These are phyloP conservation scores for Phytopythium aichiense DNA, from an alignment of 352 stramenopile genomes.

Conservation along the genomic window DNA sequence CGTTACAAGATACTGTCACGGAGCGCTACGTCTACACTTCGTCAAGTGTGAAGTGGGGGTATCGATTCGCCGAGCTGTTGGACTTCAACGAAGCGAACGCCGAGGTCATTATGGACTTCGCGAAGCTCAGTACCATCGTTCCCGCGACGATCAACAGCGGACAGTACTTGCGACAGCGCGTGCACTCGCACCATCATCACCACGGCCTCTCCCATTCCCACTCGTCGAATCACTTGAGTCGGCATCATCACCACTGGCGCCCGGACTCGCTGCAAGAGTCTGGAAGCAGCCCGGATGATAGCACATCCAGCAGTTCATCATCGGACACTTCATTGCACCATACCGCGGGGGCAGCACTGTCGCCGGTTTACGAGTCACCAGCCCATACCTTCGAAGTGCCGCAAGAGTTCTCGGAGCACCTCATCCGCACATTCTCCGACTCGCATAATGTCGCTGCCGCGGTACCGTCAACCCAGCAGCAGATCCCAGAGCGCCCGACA, in stretches of 20 bases:
- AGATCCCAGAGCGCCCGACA: conserved; percentile 2
- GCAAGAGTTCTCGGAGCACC: conserved; percentile 17
- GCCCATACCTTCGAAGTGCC: conserved; percentile 20
- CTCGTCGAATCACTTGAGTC: neutral
- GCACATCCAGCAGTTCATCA: neutral
- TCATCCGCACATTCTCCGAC: conserved; percentile 25
- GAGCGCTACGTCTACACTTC: conserved; percentile 78
- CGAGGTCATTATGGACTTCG: conserved; percentile 79
- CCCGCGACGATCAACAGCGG: conserved; percentile 43
- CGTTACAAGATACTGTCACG: conserved; percentile 76
- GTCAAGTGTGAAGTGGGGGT: conserved; percentile 61
- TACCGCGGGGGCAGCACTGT: neutral
- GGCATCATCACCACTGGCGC: neutral
- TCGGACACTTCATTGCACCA: neutral
- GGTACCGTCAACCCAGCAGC: neutral
- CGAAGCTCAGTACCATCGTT: conserved; percentile 63
- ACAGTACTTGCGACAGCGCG: conserved; percentile 33
- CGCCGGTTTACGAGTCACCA: conserved; percentile 4
- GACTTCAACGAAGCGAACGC: conserved; percentile 63
- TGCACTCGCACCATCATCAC: conserved; percentile 9
- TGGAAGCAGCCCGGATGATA: neutral
- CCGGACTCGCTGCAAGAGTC: neutral
- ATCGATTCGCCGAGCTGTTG: conserved; percentile 66
- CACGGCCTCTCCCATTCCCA: neutral
- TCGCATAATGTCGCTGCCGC: neutral